Evolutionary conservation across 1,139 yeast genomes (phyloP).

Genomic region (Yamadazyma pseudoaaseri): DNA sequence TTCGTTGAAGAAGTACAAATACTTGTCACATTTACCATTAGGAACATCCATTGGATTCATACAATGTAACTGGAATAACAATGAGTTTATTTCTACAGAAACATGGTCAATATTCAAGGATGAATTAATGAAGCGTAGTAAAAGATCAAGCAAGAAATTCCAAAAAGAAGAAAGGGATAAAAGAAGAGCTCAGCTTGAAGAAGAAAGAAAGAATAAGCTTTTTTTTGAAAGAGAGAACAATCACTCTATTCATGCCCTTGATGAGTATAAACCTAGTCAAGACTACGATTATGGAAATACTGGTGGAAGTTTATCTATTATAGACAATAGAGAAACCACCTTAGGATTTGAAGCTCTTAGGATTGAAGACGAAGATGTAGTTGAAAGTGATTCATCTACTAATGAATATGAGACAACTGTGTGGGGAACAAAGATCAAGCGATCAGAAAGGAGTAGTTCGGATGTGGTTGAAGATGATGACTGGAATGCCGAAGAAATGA

Average conservation of each 20-base stretch:
- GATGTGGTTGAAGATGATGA: slow-evolving; percentile 31
- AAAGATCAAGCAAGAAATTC: slow-evolving; percentile 51
- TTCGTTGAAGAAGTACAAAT: slow-evolving; percentile 64
- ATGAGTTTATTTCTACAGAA: slow-evolving; percentile 42
- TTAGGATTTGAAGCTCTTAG: slow-evolving; percentile 11
- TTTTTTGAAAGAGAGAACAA: slow-evolving; percentile 61
- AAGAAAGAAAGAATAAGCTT: slow-evolving; percentile 56
- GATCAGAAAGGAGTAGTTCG: slow-evolving; percentile 23
- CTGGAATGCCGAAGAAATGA: slow-evolving; percentile 50
- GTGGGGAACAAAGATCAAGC: slow-evolving; percentile 61
- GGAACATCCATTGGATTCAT: slow-evolving; percentile 84
- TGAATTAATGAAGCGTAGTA: slow-evolving; percentile 62
- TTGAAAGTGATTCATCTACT: slow-evolving; percentile 1
- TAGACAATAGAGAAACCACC: slow-evolving; percentile 31
- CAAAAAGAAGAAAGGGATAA: slow-evolving; percentile 67
- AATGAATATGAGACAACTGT: slow-evolving; percentile 39
- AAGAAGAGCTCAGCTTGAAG: slow-evolving; percentile 56
- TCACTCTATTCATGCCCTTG: slow-evolving; percentile 18
- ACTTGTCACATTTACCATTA: slow-evolving; percentile 75
- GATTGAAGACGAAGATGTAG: slow-evolving; percentile 5
- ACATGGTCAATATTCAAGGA: slow-evolving; percentile 55
- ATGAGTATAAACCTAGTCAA: slow-evolving; percentile 10
- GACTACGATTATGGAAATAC: slow-evolving; percentile 12
- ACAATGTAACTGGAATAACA: slow-evolving; percentile 77
- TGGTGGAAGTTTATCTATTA: slow-evolving; percentile 32